Percentiles rank a stretch among this genome's conserved stretches.
Conservation (phyloP, 257 asterid genomes). For the Lithospermum erythrorhizon region DNA sequence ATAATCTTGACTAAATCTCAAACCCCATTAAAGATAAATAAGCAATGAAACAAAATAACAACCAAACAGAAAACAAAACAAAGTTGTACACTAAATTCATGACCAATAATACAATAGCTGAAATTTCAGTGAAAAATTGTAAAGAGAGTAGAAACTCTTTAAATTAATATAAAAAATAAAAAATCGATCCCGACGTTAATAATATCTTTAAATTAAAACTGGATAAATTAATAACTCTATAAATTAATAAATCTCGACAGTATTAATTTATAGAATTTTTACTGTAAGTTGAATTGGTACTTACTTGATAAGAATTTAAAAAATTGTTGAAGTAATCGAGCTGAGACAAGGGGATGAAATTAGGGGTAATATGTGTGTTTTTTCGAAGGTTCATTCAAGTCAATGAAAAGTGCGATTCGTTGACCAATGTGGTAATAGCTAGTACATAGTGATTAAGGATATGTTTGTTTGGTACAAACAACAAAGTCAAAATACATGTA, state of each 20-base stretch:
- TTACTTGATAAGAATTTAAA: conserved; percentile 1
- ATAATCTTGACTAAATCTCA: conserved; percentile 3
- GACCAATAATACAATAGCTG: conserved; percentile 7
- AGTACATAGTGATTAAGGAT: neutral
- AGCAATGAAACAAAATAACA: conserved; percentile 2
- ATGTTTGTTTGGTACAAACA: neutral
- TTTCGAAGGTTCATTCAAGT: conserved; percentile 36
- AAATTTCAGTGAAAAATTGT: neutral
- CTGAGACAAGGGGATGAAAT: conserved; percentile 26
- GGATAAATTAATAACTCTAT: no score
- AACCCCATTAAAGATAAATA: conserved; percentile 11
- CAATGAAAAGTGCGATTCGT: conserved; percentile 33
- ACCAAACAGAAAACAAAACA: neutral
- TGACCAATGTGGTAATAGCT: neutral
- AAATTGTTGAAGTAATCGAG: conserved; percentile 7
- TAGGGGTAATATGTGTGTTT: conserved; percentile 8
- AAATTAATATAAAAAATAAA: no score
- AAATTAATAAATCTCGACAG: no score
- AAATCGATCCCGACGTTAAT: no score
- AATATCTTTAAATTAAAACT: no score
- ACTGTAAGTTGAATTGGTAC: neutral
- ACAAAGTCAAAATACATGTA: no score
- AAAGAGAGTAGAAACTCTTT: no score
- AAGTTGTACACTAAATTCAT: conserved; percentile 23
- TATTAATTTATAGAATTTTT: no score